Base-by-base conservation (phyloP, 2,329 filamentous ascomycete genomes). In the Botrytis aclada region DNA sequence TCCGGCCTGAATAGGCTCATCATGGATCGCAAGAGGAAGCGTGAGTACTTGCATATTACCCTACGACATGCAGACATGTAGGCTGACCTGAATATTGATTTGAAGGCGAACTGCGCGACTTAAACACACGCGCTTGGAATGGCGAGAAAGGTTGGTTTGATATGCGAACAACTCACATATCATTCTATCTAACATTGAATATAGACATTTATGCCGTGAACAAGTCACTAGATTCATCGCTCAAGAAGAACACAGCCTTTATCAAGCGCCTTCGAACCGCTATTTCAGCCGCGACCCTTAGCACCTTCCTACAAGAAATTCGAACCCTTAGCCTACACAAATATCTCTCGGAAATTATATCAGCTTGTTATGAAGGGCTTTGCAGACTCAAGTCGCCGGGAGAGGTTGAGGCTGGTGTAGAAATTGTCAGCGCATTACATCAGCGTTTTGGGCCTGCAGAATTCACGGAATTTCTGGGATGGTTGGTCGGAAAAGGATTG, bases 241-340 rank as follows among this genome's bases (percentile, higher is more conserved):
- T 98, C 82, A 98, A 97, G 85, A 98, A 98, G 86, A 98, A 98
- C 80, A 98, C 95, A 6, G 94, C 95, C 77, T 98, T 98, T 82
- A 98, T 98, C 81, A 98, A 97, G 84, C 93, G 95, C 80, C 87
- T 98, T 72, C 93, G 95, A 78, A 98, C 95, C 73, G 93, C 94
- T 74, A 91, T 98, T 76, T 95, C 92, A 76, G 85, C 93, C 66
- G 87, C 94, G 72, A 93, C 92, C 72, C 89, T 95, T 71, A 86
- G 88, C 77, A 96, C 94, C 74, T 97, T 98, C 83, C 85, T 97
- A 65, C 90, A 95, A 81, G 95, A 98, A 81, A 95, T 97, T 79
- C 91, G 92, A 79, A 93, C 93, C 39, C 87, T 98, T 41, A 98
- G 95, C 77, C 88, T 98, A 69, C 93, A 95, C 86, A 98, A 97